Evolutionary conservation across 2,329 filamentous ascomycete genomes (phyloP).

Genomic region (Hymenoscyphus scutula): DNA sequence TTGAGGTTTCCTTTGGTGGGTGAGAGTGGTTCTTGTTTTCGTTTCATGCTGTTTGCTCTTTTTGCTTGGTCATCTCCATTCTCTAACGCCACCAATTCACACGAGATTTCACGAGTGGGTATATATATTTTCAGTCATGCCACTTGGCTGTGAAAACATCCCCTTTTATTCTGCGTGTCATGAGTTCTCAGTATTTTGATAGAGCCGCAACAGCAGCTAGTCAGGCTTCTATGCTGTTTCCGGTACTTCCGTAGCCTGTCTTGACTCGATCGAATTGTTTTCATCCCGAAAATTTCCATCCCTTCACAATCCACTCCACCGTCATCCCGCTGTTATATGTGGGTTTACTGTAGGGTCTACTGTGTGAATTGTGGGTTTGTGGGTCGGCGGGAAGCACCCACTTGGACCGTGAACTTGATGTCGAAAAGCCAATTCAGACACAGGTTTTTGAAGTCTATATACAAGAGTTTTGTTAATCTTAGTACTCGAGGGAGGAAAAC

Average conservation of each 20-base stretch:
- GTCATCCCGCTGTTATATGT: not conserved
- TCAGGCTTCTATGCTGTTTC: not conserved
- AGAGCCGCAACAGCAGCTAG: not conserved
- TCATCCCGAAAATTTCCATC: not conserved
- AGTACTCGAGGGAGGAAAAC: too few species aligned
- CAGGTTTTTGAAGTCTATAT: not conserved
- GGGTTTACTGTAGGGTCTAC: too few species aligned
- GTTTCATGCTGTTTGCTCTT: too few species aligned
- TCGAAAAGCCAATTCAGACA: not conserved
- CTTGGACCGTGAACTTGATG: not conserved
- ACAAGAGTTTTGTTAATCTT: too few species aligned
- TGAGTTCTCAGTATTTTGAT: too few species aligned
- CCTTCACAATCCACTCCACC: not conserved
- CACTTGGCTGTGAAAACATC: too few species aligned
- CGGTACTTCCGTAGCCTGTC: not conserved
- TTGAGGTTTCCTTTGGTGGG: not conserved
- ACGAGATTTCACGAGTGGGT: too few species aligned
- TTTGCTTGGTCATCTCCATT: too few species aligned
- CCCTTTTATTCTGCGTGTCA: too few species aligned
- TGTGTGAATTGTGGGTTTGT: not conserved
- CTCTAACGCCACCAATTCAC: too few species aligned
- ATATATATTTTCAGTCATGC: too few species aligned
- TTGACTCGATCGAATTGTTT: not conserved
- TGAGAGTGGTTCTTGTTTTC: not conserved
- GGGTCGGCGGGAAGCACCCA: not conserved